Percentiles rank a stretch among this genome's conserved stretches.
Conservation (phyloP, 176 grass and related monocot genomes). For the Phyllostachys edulis region DNA sequence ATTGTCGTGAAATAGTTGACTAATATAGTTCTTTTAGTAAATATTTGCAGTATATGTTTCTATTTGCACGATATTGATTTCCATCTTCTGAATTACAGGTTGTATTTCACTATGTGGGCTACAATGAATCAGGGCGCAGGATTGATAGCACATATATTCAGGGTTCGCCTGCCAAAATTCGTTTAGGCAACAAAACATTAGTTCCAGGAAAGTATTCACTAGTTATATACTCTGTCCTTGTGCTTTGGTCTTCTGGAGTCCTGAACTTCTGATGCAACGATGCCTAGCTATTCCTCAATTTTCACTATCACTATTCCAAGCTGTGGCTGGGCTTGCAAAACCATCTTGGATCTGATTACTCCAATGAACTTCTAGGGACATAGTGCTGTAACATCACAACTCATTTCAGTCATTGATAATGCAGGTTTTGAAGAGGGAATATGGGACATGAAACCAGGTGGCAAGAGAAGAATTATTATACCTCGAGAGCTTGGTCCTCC, state of each 20-base stretch:
- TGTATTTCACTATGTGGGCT: slow-evolving; percentile 87
- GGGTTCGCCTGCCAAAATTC: slow-evolving; percentile 85
- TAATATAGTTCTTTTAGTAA: background rate
- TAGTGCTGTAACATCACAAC: slow-evolving; percentile 8
- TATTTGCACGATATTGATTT: slow-evolving; percentile 31
- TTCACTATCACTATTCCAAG: background rate
- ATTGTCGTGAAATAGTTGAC: slow-evolving; percentile 3
- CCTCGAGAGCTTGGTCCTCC: slow-evolving; percentile 97
- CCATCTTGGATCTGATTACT: background rate
- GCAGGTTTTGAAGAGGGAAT: slow-evolving; percentile 99
- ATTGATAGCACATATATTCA: slow-evolving; percentile 99
- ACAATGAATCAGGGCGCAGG: slow-evolving; percentile 93
- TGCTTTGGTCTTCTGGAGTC: background rate
- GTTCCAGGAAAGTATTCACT: slow-evolving; percentile 82
- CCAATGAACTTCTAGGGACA: background rate
- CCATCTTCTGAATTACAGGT: slow-evolving; percentile 47
- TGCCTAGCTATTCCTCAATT: background rate
- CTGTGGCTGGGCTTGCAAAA: slow-evolving; percentile 5
- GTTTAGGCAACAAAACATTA: slow-evolving; percentile 86
- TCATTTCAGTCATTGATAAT: slow-evolving; percentile 40
- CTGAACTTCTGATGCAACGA: background rate
- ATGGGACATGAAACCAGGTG: slow-evolving; percentile 90
- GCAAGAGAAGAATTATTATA: slow-evolving; percentile 92
- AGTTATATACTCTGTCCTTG: background rate
- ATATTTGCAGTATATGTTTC: slow-evolving; percentile 20